Evolutionary conservation across 495 filamentous ascomycete genomes (phyloP).

Genomic region (Baudoinia panamericana): DNA sequence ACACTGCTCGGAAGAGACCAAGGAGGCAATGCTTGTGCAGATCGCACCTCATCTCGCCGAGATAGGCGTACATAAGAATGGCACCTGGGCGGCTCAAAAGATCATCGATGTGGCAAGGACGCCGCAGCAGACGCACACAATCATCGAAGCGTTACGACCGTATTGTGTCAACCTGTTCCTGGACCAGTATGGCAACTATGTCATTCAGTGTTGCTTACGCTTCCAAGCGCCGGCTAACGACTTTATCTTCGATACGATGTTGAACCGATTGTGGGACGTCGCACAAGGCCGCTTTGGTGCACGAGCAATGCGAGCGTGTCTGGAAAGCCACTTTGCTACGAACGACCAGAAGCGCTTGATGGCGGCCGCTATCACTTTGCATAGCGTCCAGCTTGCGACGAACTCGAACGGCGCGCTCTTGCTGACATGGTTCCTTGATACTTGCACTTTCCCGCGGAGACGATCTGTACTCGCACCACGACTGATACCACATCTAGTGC

Average conservation of each 20-base stretch:
- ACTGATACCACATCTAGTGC: constrained; percentile 89
- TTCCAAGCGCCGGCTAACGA: constrained; percentile 81
- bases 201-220: constrained; percentile 86
- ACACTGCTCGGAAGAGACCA: constrained; percentile 77
- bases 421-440: constrained; percentile 96
- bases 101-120: constrained; percentile 92
- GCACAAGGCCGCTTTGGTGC: constrained; percentile 88
- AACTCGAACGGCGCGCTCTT: constrained; percentile 91
- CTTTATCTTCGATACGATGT: constrained; percentile 96
- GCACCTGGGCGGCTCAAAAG: constrained; percentile 98
- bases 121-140: constrained; percentile 67
- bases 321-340: constrained; percentile 89
- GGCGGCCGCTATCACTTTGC: constrained; percentile 84
- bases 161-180: constrained; percentile 86
- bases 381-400: constrained; percentile 91
- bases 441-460: constrained; percentile 86
- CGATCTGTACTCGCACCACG: constrained; percentile 85
- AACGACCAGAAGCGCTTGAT: constrained; percentile 94
- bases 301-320: constrained; percentile 87
- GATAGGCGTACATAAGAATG: constrained; percentile 97
- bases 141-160: constrained; percentile 68
- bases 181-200: constrained; percentile 97
- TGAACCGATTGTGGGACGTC: constrained; percentile 88
- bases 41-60: constrained; percentile 87
- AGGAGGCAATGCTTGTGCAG: constrained; percentile 79